phyloP scores from a whole-genome alignment of 176 grass and related monocot genomes.

The Oropetium thomaeum region DNA sequence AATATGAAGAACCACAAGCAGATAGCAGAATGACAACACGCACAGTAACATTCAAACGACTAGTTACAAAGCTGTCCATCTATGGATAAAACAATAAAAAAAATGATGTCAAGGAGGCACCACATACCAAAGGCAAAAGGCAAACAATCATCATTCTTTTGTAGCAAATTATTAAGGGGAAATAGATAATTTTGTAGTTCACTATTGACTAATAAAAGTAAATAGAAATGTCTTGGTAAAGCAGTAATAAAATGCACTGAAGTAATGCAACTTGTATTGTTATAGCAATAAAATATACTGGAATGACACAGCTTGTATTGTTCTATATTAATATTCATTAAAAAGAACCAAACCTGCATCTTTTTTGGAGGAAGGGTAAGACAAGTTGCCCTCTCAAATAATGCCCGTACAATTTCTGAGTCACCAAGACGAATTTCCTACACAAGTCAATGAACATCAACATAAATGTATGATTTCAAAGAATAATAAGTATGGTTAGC shows the following conservation, averaged over 20 bases:
- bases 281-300: not conserved
- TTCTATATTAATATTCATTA: not conserved
- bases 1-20: not conserved
- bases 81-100: not conserved
- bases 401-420: constrained; percentile 54
- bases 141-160: not conserved
- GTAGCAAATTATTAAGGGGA: not conserved
- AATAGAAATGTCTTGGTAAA: not conserved
- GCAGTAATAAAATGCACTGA: not conserved
- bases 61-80: not conserved
- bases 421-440: constrained; percentile 85
- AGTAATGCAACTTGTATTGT: not conserved
- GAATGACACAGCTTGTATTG: not conserved
- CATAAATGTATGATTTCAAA: constrained; percentile 9
- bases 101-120: not conserved
- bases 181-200: not conserved
- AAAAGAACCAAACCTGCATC: constrained; percentile 66
- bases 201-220: not conserved
- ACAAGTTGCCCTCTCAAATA: constrained; percentile 82
- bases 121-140: not conserved
- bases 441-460: constrained; percentile 26
- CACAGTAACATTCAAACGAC: not conserved
- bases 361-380: constrained; percentile 93
- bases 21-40: not conserved
- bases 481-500: not conserved